Evolutionary conservation across 768 basidiomycete genomes (phyloP), one percentile per base, ranked within the genome.

Genomic region (Boletellus sp.): DNA sequence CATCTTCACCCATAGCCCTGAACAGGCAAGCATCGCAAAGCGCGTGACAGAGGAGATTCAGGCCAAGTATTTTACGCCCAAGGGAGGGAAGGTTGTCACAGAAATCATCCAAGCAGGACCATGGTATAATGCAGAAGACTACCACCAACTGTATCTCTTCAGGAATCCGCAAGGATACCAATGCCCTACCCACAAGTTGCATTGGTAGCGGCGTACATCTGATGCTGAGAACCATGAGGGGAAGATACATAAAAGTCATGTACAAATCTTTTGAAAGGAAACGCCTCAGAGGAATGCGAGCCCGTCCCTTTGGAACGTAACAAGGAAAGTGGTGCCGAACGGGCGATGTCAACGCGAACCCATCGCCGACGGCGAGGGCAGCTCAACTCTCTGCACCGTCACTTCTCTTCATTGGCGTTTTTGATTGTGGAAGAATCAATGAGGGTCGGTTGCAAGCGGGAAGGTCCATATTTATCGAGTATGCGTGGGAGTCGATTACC

Each of bases 121-220:
- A 33, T 98, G 94, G 94, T 94, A 81, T 71, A 74, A 86, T 50
- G 88, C 87, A 0, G 88, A 90, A 67, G 79, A 85, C 4, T 90
- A 93, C 60, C 88, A 92, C 68, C 91, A 93, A 56, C 73, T 87
- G 26, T 92, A 91, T 62, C 67, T 72, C 83, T 47, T 84, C 83
- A 72, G 86, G 17, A 90, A 96, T 65, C 91, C 94, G 0, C 61
- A 62, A 11, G 95, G 94, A 9, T 96, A 96, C 65, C 90, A 94
- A 59, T 97, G 94, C 70, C 85, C 94, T 0, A 93, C 87, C 3
- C 94, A 95, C 68, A 75, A 72, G 34, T 71, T 94, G 40, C 84
- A 91, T 61, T 95, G 92, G 92, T 93, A 1, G 47, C 34, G 19
- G 9, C 17, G 9, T 17, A 35, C 28, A 17, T 17, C 28, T 28